Conservation (phyloP, 768 basidiomycete genomes). For the Ramaria sp. region DNA sequence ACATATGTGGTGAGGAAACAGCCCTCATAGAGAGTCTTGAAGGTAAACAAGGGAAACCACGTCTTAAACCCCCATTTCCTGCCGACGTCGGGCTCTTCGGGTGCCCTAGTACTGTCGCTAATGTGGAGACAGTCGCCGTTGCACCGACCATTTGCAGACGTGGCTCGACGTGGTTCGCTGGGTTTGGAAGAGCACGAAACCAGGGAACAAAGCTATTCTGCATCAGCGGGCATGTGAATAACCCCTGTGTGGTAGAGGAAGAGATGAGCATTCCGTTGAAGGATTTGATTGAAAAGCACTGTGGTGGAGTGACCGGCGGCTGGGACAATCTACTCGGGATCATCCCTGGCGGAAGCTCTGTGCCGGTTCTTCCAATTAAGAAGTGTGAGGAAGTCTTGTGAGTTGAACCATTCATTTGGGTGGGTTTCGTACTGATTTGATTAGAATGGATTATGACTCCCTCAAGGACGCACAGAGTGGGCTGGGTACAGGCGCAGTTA, state of each 20-base stretch:
- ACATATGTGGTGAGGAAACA: conserved; percentile 98
- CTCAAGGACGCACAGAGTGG: conserved; percentile 94
- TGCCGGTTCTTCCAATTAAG: conserved; percentile 81
- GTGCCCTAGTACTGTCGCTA: conserved; percentile 94
- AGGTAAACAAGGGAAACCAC: conserved; percentile 97
- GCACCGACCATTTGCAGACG: conserved; percentile 93
- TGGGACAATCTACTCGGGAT: conserved; percentile 98
- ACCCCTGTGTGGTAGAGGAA: conserved; percentile 95
- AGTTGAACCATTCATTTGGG: conserved; percentile 23
- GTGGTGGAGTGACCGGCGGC: conserved; percentile 87
- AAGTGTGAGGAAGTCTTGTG: conserved; percentile 82
- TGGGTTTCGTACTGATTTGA: not conserved
- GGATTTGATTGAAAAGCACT: conserved; percentile 94
- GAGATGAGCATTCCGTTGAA: conserved; percentile 97
- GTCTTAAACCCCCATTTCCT: conserved; percentile 97
- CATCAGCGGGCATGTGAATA: conserved; percentile 95
- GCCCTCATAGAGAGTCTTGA: conserved; percentile 95
- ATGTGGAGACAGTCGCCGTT: conserved; percentile 97
- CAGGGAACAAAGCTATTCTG: conserved; percentile 97
- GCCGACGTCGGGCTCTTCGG: conserved; percentile 97
- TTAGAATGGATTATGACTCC: conserved; percentile 93
- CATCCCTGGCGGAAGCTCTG: conserved; percentile 89
- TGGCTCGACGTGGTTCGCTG: conserved; percentile 82
- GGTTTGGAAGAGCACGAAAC: conserved; percentile 87
- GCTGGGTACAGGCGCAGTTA: conserved; percentile 95